phyloP scores from a whole-genome alignment of 2,329 filamentous ascomycete genomes.

The Trichophyton schoenleinii region DNA sequence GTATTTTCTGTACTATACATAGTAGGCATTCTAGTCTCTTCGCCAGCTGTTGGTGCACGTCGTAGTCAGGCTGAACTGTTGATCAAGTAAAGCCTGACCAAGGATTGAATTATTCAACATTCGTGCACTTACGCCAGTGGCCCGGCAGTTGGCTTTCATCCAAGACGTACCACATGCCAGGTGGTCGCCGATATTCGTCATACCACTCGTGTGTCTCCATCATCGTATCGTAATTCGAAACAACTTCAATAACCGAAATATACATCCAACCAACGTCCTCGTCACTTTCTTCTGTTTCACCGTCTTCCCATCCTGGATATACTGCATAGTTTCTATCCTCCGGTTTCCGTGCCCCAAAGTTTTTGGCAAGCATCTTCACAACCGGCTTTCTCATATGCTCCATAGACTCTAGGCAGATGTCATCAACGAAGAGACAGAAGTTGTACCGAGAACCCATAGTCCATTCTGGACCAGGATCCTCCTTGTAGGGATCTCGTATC shows the following conservation, averaged over 20 bases:
- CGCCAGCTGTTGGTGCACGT: no score
- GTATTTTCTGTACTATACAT: no score
- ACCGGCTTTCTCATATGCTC: conserved; percentile 11
- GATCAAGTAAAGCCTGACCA: no score
- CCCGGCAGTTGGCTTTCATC: neutral
- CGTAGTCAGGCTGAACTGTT: no score
- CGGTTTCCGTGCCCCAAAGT: conserved; percentile 7
- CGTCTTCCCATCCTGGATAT: conserved; percentile 13
- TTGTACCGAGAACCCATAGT: conserved; percentile 10
- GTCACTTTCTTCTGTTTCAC: conserved; percentile 9
- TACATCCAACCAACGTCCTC: conserved; percentile 16
- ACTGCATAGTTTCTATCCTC: conserved; percentile 10
- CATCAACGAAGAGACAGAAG: conserved; percentile 14
- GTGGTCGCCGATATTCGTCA: conserved; percentile 1
- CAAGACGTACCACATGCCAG: neutral
- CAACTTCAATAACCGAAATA: neutral
- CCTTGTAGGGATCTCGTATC: neutral
- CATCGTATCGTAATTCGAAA: conserved; percentile 1
- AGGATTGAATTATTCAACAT: no score
- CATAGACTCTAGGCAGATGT: conserved; percentile 14
- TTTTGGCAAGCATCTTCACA: conserved; percentile 10
- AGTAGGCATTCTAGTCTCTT: no score
- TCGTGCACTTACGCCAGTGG: neutral
- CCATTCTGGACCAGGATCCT: neutral
- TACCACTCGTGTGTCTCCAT: neutral